Conservation (phyloP, 2,329 filamentous ascomycete species). For the Scedosporium dehoogii region DNA sequence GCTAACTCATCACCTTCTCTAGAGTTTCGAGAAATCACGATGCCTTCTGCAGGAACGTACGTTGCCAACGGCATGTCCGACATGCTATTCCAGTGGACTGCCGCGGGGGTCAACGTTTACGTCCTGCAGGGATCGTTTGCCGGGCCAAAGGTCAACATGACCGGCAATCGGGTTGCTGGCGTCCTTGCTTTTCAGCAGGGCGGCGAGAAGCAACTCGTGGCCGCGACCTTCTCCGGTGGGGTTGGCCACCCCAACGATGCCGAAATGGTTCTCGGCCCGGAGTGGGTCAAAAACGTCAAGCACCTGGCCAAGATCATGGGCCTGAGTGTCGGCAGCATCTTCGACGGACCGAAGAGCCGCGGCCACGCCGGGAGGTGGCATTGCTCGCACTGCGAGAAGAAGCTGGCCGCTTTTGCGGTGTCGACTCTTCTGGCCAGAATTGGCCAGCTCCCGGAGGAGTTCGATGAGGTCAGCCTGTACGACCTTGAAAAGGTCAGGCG, state of each 20-base stretch:
- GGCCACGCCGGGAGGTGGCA: constrained; percentile 10
- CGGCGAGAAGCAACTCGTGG: not conserved
- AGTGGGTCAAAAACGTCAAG: constrained; percentile 22
- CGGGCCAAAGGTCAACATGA: not conserved
- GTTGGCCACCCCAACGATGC: not conserved
- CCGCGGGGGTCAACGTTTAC: not conserved
- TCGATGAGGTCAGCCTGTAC: not conserved
- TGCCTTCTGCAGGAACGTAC: not conserved
- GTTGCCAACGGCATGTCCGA: not conserved
- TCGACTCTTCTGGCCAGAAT: constrained; percentile 15
- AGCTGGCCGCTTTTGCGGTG: constrained; percentile 24
- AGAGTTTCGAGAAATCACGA: not conserved
- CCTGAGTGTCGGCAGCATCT: constrained; percentile 18
- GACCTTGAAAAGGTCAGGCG: not conserved
- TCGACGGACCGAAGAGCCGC: not conserved
- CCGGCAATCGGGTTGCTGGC: not conserved
- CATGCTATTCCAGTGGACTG: not conserved
- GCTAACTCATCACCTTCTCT: too few species aligned
- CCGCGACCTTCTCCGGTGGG: not conserved
- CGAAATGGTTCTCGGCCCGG: not conserved
- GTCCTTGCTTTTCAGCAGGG: not conserved
- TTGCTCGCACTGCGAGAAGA: constrained; percentile 29
- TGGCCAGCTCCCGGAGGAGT: not conserved
- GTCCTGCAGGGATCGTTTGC: not conserved
- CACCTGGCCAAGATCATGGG: constrained; percentile 18